Conservation (phyloP, 129 eudicot genomes). For the Flaveria brownii region DNA sequence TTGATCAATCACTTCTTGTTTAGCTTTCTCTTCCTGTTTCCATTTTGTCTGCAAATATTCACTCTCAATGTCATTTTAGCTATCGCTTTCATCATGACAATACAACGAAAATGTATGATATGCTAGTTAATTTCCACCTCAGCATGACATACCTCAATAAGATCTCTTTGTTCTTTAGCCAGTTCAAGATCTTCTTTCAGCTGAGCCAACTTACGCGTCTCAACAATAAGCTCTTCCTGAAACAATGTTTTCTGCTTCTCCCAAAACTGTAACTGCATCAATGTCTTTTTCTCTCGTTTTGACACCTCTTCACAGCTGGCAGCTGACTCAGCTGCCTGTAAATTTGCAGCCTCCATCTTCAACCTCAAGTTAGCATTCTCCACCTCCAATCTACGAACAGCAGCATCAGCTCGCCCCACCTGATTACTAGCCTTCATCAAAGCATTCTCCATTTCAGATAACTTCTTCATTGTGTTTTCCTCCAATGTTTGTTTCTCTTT, state of each 20-base stretch:
- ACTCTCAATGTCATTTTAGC: no score
- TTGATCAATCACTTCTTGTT: conserved; percentile 55
- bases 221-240: conserved; percentile 72
- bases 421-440: conserved; percentile 72
- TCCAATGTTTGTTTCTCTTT: conserved; percentile 75
- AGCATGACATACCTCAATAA: conserved; percentile 62
- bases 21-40: conserved; percentile 67
- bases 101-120: not conserved
- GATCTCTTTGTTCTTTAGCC: conserved; percentile 55
- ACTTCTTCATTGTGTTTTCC: conserved; percentile 75
- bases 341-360: conserved; percentile 80
- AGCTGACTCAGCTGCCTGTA: conserved; percentile 63
- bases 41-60: conserved; percentile 59
- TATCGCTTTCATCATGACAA: no score
- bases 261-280: conserved; percentile 72
- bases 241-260: conserved; percentile 62
- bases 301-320: conserved; percentile 69
- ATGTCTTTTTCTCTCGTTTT: conserved; percentile 67
- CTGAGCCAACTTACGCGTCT: conserved; percentile 48
- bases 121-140: not conserved
- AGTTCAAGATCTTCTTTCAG: conserved; percentile 51
- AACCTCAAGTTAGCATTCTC: conserved; percentile 58
- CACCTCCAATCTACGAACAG: conserved; percentile 66
- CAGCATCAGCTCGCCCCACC: conserved; percentile 71
- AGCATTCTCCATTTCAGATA: conserved; percentile 87